phyloP scores from a whole-genome alignment of 805 yeast genomes.

The Schizosaccharomyces japonicus region DNA sequence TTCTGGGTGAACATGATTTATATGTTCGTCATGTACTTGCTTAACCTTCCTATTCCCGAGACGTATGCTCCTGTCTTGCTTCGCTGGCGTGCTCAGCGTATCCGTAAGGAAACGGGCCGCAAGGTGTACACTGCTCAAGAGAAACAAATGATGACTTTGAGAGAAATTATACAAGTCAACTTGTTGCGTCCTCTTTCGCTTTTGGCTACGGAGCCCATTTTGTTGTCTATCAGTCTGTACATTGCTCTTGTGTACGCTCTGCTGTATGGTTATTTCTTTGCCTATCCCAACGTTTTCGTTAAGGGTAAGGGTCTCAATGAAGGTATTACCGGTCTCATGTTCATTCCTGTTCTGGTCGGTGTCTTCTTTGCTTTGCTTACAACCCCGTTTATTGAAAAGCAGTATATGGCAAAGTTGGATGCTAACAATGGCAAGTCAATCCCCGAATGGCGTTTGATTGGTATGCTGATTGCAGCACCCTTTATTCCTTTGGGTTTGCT shows the following conservation, averaged over 20 bases:
- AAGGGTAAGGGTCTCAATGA: constrained; percentile 57
- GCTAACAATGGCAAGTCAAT: constrained; percentile 20
- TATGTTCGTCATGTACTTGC: constrained; percentile 62
- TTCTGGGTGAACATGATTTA: constrained; percentile 87
- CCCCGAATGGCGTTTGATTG: constrained; percentile 34
- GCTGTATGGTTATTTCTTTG: constrained; percentile 80
- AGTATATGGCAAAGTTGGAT: constrained; percentile 26
- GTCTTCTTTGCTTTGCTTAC: constrained; percentile 47
- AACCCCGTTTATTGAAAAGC: constrained; percentile 51
- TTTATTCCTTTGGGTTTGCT: constrained; percentile 29
- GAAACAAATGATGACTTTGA: constrained; percentile 42
- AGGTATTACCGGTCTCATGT: constrained; percentile 62
- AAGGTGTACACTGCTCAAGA: constrained; percentile 86
- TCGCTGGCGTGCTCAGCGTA: constrained; percentile 38
- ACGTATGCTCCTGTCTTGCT: constrained; percentile 65
- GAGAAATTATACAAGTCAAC: constrained; percentile 43
- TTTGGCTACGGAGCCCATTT: constrained; percentile 64
- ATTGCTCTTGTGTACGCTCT: constrained; percentile 78
- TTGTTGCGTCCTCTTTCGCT: constrained; percentile 46
- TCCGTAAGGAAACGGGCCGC: constrained; percentile 65
- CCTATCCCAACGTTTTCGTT: constrained; percentile 71
- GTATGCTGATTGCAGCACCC: constrained; percentile 26
- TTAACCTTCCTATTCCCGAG: constrained; percentile 51
- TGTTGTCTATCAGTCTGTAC: constrained; percentile 61
- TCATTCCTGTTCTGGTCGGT: constrained; percentile 74